Percentiles rank a stretch among this genome's conserved stretches.
Conservation (phyloP, 495 filamentous ascomycete species). For the Stereocaulon alpinum region DNA sequence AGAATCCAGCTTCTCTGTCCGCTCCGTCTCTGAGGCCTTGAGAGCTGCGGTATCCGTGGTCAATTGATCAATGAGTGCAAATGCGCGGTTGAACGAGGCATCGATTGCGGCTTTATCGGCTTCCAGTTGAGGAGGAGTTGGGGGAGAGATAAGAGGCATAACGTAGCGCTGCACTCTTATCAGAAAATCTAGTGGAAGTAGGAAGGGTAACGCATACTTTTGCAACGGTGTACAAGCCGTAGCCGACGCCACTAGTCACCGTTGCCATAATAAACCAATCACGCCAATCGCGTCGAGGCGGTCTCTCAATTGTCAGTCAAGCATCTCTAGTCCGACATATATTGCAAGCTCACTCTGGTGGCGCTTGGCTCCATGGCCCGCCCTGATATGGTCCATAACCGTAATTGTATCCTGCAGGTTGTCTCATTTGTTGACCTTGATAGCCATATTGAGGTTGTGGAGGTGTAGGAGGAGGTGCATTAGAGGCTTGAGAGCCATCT, state of each 20-base stretch:
- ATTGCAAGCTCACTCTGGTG: constrained; percentile 39
- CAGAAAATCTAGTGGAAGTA: not conserved
- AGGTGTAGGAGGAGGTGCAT: constrained; percentile 27
- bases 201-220: constrained; percentile 43
- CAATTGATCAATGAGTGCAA: constrained; percentile 83
- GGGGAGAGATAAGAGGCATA: constrained; percentile 78
- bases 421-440: constrained; percentile 36
- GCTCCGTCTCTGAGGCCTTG: constrained; percentile 72
- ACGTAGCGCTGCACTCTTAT: constrained; percentile 63
- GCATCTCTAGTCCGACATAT: not conserved
- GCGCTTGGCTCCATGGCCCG: constrained; percentile 58
- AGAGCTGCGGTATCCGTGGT: constrained; percentile 78
- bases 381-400: constrained; percentile 51
- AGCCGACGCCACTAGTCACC: constrained; percentile 72
- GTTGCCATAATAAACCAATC: constrained; percentile 99
- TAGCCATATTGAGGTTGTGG: constrained; percentile 34
- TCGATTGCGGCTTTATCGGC: constrained; percentile 88
- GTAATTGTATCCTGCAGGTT: constrained; percentile 53
- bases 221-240: constrained; percentile 75
- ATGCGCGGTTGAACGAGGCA: constrained; percentile 82
- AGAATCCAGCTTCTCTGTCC: constrained; percentile 74
- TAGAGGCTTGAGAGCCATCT: constrained; percentile 38
- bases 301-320: constrained; percentile 26
- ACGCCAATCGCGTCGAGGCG: constrained; percentile 83
- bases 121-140: constrained; percentile 84